Conservation (phyloP, 805 yeast species). For the Saccharomyces paradoxus region DNA sequence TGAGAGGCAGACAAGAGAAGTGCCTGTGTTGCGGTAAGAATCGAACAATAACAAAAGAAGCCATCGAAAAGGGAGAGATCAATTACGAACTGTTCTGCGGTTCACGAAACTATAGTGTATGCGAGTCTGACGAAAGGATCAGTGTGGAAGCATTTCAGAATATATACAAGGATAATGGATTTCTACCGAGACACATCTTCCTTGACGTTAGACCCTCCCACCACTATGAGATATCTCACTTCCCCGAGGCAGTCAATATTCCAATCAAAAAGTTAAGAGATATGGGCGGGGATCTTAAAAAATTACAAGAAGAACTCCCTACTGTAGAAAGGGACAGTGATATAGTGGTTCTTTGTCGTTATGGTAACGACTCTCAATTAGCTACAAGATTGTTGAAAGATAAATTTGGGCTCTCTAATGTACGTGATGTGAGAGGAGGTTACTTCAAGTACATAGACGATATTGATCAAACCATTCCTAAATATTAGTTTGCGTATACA, state of each 20-base stretch:
- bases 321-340: slow-evolving; percentile 18
- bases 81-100: slow-evolving; percentile 80
- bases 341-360: slow-evolving; percentile 67
- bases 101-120: slow-evolving; percentile 36
- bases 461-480: slow-evolving; percentile 55
- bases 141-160: slow-evolving; percentile 30
- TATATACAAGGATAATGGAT: slow-evolving; percentile 24
- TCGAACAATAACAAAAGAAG: slow-evolving; percentile 41
- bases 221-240: slow-evolving; percentile 60
- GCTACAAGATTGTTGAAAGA: slow-evolving; percentile 55
- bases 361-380: slow-evolving; percentile 83
- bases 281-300: slow-evolving; percentile 24
- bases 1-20: slow-evolving; percentile 54
- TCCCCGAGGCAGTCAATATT: slow-evolving; percentile 53
- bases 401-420: slow-evolving; percentile 40
- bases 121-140: slow-evolving; percentile 41
- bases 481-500: slow-evolving; percentile 36
- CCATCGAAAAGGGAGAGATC: slow-evolving; percentile 40
- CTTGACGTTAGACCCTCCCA: slow-evolving; percentile 77
- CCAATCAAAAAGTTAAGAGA: slow-evolving; percentile 45
- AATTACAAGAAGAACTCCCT: slow-evolving; percentile 22
- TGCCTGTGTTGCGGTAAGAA: slow-evolving; percentile 60
- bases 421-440: slow-evolving; percentile 73
- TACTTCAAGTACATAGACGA: slow-evolving; percentile 55
- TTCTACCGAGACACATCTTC: slow-evolving; percentile 23